These are phyloP conservation scores for Ceriops tagal DNA, from an alignment of 345 rosid genomes.

Conservation along the genomic window DNA sequence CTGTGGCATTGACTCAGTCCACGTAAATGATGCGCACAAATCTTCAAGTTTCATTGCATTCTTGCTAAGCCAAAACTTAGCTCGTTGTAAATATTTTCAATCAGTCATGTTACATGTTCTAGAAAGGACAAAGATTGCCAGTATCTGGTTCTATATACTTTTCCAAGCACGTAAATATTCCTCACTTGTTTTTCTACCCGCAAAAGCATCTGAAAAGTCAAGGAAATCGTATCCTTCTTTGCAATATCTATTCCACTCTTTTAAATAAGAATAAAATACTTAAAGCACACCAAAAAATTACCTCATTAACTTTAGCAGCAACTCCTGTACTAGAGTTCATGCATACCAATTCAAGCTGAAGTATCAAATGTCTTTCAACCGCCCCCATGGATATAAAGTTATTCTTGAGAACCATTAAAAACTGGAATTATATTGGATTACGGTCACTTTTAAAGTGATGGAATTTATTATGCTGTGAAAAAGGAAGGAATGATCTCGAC, in stretches of 20 bases:
- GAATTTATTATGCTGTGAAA: not conserved
- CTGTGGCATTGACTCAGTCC: too few relatives aligned
- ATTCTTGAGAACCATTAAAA: conserved; percentile 21
- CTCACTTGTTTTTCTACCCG: not conserved
- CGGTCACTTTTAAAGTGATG: conserved; percentile 5
- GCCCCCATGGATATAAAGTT: conserved; percentile 20
- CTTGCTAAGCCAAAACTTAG: not conserved
- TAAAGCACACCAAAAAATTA: not conserved
- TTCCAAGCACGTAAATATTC: conserved; percentile 9
- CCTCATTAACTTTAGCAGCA: not conserved
- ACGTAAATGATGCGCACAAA: not conserved
- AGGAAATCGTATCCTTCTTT: conserved; percentile 18
- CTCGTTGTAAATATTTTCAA: not conserved
- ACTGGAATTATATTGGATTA: conserved; percentile 14
- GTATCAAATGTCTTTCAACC: conserved; percentile 25
- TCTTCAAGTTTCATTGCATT: not conserved
- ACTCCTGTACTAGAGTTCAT: not conserved
- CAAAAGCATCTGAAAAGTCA: conserved; percentile 8
- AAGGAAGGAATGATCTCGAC: conserved; percentile 18
- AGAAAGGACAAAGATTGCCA: conserved; percentile 12
- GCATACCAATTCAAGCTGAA: conserved; percentile 11
- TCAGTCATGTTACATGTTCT: conserved; percentile 3
- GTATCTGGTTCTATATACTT: conserved; percentile 27
- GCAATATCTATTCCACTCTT: conserved; percentile 6
- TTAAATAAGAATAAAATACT: conserved; percentile 9